Percentiles rank a stretch among this genome's conserved stretches.
Conservation (phyloP, 2,329 filamentous ascomycete species). For the Colletotrichum abscissum region DNA sequence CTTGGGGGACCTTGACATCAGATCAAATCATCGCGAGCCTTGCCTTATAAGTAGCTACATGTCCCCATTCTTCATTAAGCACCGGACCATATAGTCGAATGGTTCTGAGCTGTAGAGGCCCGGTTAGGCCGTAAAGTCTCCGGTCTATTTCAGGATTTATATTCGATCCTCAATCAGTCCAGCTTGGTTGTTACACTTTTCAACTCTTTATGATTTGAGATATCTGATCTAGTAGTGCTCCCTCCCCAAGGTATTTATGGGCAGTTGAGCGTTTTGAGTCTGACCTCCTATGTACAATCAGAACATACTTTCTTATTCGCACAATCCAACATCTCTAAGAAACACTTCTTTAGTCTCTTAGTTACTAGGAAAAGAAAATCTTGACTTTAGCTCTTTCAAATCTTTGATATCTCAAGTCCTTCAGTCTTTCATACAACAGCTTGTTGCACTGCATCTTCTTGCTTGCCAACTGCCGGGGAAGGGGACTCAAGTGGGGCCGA, state of each 20-base stretch:
- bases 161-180: background rate
- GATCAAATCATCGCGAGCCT: background rate
- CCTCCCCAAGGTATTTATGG: background rate
- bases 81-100: background rate
- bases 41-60: background rate
- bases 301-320: background rate
- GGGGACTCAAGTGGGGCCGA: slow-evolving; percentile 12
- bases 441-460: slow-evolving; percentile 15
- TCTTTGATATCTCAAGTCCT: background rate
- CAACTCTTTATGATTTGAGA: background rate
- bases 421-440: background rate
- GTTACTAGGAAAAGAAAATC: background rate
- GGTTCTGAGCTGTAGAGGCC: background rate
- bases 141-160: background rate
- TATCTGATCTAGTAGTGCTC: background rate
- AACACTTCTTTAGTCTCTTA: background rate
- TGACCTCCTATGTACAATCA: background rate
- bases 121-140: background rate
- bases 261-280: background rate
- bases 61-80: background rate
- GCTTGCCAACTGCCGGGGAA: background rate
- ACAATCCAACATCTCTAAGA: background rate
- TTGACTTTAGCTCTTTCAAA: too few species aligned
- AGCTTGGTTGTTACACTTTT: background rate
- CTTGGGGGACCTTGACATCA: background rate